Conservation (phyloP, 306 rosid genomes). For the Adenanthera pavonina region DNA sequence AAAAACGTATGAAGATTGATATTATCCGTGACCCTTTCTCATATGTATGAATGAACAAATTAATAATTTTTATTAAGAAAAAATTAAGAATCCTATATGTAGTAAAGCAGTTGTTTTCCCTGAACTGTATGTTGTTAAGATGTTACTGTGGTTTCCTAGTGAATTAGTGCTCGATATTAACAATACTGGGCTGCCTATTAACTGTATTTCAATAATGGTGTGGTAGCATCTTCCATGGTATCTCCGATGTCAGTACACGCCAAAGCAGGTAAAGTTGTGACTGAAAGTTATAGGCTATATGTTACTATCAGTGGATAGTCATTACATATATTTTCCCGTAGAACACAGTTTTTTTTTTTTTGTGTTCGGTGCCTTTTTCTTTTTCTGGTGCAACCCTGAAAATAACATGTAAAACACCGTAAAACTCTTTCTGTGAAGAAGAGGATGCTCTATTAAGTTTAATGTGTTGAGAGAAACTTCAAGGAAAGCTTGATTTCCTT, state of each 20-base stretch:
- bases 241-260: conserved; percentile 41
- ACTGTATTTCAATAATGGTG: not conserved
- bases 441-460: not conserved
- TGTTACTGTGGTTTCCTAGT: conserved; percentile 10
- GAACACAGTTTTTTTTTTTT: not conserved
- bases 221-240: conserved; percentile 31
- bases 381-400: not conserved
- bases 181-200: not conserved
- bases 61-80: too few relatives aligned
- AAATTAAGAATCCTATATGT: not conserved
- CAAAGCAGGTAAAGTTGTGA: conserved; percentile 10
- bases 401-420: not conserved
- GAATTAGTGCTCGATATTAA: conserved; percentile 21
- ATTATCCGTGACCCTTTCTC: conserved; percentile 18
- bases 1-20: conserved; percentile 28
- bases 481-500: not conserved
- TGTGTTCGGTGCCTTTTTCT: not conserved
- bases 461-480: not conserved
- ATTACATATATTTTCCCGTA: not conserved
- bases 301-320: not conserved
- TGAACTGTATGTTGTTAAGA: conserved; percentile 2
- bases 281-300: not conserved
- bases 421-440: too few relatives aligned
- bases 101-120: conserved; percentile 30
- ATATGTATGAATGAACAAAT: not conserved